Conservation (phyloP, 129 eudicot species). For the Flaveria robusta region DNA sequence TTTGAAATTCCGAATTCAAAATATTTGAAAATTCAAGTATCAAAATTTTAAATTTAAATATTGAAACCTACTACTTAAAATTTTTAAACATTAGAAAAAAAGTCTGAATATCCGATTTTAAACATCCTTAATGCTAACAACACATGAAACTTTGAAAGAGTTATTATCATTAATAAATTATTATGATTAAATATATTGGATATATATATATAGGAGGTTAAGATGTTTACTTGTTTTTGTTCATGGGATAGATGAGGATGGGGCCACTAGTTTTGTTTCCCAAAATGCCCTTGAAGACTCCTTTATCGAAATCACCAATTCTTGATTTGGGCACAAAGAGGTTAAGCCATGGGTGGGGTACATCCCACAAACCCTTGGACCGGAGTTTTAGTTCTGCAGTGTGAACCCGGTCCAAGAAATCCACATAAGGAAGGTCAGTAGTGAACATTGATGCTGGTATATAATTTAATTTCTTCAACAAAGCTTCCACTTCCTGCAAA, state of each 20-base stretch:
- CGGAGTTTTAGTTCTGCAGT: conserved; percentile 87
- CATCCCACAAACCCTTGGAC: conserved; percentile 92
- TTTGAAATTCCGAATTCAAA: too few species aligned
- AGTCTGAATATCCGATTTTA: too few species aligned
- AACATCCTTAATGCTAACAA: too few species aligned
- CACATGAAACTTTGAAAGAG: too few species aligned
- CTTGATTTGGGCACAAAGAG: conserved; percentile 86
- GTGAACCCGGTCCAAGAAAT: conserved; percentile 96
- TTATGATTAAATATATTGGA: too few species aligned
- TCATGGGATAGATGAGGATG: conserved; percentile 91
- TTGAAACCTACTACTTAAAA: too few species aligned
- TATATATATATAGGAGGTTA: background rate
- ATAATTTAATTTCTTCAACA: conserved; percentile 54
- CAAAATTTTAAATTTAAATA: too few species aligned
- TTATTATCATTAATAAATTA: too few species aligned
- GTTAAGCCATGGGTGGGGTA: conserved; percentile 95
- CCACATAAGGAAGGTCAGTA: conserved; percentile 74
- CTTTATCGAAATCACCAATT: conserved; percentile 74
- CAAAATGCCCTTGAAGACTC: conserved; percentile 90
- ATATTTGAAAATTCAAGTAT: too few species aligned
- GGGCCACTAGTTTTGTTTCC: conserved; percentile 92
- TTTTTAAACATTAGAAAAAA: too few species aligned
- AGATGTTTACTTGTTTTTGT: conserved; percentile 75
- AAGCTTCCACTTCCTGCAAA: conserved; percentile 65
- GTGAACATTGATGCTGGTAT: conserved; percentile 74